Evolutionary conservation across 2,329 filamentous ascomycete genomes (phyloP).

Genomic region (Diaporthe longicolla): DNA sequence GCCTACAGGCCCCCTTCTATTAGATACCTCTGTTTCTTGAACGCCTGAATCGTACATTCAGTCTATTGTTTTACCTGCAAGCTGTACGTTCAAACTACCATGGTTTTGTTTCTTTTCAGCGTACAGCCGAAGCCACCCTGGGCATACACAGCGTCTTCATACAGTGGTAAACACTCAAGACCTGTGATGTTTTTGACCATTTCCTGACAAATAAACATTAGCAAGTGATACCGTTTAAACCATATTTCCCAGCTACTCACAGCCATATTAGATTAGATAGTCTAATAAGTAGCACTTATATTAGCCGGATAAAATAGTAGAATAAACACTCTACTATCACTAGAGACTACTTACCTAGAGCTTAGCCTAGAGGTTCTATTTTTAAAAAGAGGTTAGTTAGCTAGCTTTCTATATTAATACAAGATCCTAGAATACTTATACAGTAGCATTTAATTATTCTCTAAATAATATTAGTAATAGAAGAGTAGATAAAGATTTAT

Average conservation of each 20-base stretch:
- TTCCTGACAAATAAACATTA: not conserved
- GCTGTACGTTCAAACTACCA: not conserved
- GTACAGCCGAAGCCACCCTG: too few relatives aligned
- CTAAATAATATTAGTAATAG: not conserved
- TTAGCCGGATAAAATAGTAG: not conserved
- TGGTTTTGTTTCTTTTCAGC: too few relatives aligned
- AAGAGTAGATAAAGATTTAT: not conserved
- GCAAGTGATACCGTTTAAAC: not conserved
- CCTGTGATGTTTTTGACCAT: not conserved
- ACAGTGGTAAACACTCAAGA: too few relatives aligned
- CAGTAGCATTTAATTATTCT: not conserved
- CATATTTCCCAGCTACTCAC: not conserved
- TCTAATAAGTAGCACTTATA: not conserved
- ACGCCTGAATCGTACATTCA: not conserved
- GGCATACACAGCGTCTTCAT: too few relatives aligned
- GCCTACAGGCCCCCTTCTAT: too few relatives aligned
- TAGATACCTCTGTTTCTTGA: not conserved
- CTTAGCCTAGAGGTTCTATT: not conserved
- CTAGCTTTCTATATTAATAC: not conserved
- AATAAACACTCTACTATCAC: not conserved
- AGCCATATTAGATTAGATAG: not conserved
- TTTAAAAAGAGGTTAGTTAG: not conserved
- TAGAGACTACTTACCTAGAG: not conserved
- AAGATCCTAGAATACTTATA: not conserved
- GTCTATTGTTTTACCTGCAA: not conserved